A percentile compares a stretch with the other conserved stretches of the same genome.
Evolutionary conservation across 116 monocot genomes (phyloP).

Genomic region (Iris pallida): DNA sequence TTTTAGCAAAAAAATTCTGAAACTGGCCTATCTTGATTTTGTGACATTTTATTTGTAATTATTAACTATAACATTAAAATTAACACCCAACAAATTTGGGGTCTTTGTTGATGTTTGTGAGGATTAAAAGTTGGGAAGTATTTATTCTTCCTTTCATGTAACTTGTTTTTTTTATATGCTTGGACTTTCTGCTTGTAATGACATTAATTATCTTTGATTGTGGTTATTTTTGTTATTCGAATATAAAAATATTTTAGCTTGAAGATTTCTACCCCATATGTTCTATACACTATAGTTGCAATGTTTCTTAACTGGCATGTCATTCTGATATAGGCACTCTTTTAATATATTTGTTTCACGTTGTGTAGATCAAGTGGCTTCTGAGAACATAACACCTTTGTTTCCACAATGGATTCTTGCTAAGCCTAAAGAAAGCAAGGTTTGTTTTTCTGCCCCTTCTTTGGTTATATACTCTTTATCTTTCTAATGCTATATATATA

Average conservation of each 20-base stretch:
- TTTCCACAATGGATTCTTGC: slow-evolving; percentile 95
- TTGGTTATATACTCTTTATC: no score
- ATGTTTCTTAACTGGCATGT: neutral
- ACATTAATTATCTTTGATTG: neutral
- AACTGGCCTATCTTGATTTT: no score
- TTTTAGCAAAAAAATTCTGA: no score
- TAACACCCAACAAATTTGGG: no score
- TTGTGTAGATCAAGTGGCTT: slow-evolving; percentile 60
- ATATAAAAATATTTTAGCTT: neutral
- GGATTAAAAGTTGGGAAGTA: no score
- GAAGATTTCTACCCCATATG: neutral
- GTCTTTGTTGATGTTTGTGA: no score
- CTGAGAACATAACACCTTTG: slow-evolving; percentile 73
- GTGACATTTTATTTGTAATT: no score
- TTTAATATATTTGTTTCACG: neutral
- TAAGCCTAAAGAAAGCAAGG: slow-evolving; percentile 67
- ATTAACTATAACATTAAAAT: no score
- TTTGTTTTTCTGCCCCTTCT: slow-evolving; percentile 26
- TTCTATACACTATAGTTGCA: neutral
- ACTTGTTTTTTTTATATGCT: no score
- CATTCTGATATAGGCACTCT: neutral
- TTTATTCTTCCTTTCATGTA: no score
- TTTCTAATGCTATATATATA: no score
- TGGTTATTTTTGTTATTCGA: neutral
- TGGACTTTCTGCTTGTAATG: neutral